Base-by-base conservation (phyloP, 768 basidiomycete genomes). In the Pluteus cervinus region DNA sequence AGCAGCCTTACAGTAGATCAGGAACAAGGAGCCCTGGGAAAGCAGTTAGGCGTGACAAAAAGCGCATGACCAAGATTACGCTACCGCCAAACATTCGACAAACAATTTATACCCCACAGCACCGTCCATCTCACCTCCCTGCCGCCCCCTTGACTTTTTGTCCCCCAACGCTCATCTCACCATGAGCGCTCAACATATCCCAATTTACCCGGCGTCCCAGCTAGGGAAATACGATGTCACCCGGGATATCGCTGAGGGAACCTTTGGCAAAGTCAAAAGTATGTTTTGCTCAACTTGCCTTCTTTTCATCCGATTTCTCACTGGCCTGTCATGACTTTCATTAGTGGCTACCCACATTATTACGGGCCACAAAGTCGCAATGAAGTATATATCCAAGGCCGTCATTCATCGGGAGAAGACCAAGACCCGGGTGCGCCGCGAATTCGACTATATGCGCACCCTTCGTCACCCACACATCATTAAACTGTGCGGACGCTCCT, bases 201-300 rank as follows among this genome's bases (percentile, higher is more conserved):
- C 45, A 36, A 45, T 58, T 24, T 76, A 67, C 50, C 65, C 83
- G 9, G 67, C 81, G 7, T 77, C 81, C 11, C 83, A 82, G 65
- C 79, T 96, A 22, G 92, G 94, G 30, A 86, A 93, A 66, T 97
- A 97, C 62, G 85, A 76, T 28, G 79, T 98, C 41, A 75, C 83
- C 38, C 63, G 77, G 40, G 91, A 93, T 47, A 85, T 97, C 42
- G 94, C 93, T 14, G 91, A 93, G 47, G 96, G 96, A 3, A 94
- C 90, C 8, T 99, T 98, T 66, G 96, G 94, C 39, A 97, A 96
- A 65, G 96, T 99, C 57, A 98, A 97, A 73, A 88, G 94, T 96
- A 61, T 60, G 90, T 78, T 16, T 15, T n/a, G n/a, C n/a, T n/a
- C n/a, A n/a, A 12, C 16, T 10, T 12, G 22, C 33, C 32, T 15